Conservation (phyloP, 1,284 basidiomycete species). For the Gastroboletus turbinatus region DNA sequence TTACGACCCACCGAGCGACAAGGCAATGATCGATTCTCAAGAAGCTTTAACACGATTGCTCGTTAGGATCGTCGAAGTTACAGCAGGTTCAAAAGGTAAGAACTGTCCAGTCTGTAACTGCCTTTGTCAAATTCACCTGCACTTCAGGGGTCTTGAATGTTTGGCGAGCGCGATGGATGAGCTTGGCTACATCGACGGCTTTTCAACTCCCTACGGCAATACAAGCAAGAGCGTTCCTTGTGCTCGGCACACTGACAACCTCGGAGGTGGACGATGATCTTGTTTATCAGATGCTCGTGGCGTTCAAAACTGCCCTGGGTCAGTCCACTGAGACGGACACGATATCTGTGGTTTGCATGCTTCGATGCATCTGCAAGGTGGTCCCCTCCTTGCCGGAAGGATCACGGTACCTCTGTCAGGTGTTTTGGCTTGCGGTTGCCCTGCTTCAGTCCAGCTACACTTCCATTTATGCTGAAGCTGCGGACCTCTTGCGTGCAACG, state of each 20-base stretch:
- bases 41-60: constrained; percentile 70
- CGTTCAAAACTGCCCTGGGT: constrained; percentile 66
- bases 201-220: constrained; percentile 92
- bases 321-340: constrained; percentile 70
- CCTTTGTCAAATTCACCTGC: constrained; percentile 3
- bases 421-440: constrained; percentile 87
- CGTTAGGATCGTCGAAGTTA: constrained; percentile 61
- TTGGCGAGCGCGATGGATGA: constrained; percentile 94
- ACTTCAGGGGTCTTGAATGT: constrained; percentile 78
- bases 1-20: constrained; percentile 58
- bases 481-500: constrained; percentile 62
- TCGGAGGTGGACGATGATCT: constrained; percentile 86
- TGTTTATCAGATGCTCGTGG: constrained; percentile 86
- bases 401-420: constrained; percentile 70
- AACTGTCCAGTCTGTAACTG: neutral
- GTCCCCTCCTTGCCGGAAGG: constrained; percentile 66
- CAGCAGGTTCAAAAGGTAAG: constrained; percentile 69
- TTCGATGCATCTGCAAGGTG: constrained; percentile 79
- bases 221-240: constrained; percentile 87
- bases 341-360: constrained; percentile 80
- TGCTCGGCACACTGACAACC: constrained; percentile 77
- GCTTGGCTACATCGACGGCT: constrained; percentile 86
- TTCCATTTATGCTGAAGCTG: constrained; percentile 72
- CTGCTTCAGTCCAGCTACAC: constrained; percentile 77
- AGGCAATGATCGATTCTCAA: constrained; percentile 60